These are phyloP conservation scores for Nyctanthes arbortristis DNA, from an alignment of 257 asterid genomes.

Conservation along the genomic window DNA sequence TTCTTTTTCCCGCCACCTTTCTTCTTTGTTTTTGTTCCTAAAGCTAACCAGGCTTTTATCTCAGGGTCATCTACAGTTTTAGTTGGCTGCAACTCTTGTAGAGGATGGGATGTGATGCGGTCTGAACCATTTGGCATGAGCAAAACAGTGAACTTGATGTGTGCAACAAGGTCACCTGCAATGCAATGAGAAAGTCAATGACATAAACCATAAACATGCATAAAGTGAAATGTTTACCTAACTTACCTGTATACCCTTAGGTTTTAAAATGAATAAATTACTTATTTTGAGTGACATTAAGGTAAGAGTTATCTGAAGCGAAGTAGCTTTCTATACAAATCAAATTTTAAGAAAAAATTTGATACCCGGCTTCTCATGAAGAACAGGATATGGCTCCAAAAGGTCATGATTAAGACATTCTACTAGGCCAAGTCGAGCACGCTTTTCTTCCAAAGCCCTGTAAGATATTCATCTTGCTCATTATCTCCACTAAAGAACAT, in stretches of 20 bases:
- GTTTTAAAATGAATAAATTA: neutral
- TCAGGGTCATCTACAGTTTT: slow-evolving; percentile 79
- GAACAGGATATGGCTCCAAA: slow-evolving; percentile 94
- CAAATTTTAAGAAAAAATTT: neutral
- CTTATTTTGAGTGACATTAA: neutral
- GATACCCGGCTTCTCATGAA: slow-evolving; percentile 91
- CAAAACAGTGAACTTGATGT: slow-evolving; percentile 84
- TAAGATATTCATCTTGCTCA: slow-evolving; percentile 9
- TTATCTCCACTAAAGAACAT: slow-evolving; percentile 5
- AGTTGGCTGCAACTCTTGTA: slow-evolving; percentile 79
- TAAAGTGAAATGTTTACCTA: neutral
- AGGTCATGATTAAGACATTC: slow-evolving; percentile 94
- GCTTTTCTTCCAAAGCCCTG: slow-evolving; percentile 97
- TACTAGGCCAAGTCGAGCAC: slow-evolving; percentile 82
- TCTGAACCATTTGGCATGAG: slow-evolving; percentile 96
- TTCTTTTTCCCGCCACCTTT: slow-evolving; percentile 3
- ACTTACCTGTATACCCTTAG: too few species aligned
- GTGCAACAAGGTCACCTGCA: slow-evolving; percentile 93
- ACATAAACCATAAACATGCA: neutral
- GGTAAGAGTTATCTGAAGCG: neutral
- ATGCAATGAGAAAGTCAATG: slow-evolving; percentile 5
- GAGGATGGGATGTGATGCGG: slow-evolving; percentile 74
- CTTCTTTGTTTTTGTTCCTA: slow-evolving; percentile 18
- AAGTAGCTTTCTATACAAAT: neutral
- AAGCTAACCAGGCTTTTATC: slow-evolving; percentile 76